These are phyloP conservation scores for Oleoguttula mirabilis DNA, from an alignment of 495 filamentous ascomycete genomes.

Conservation along the genomic window DNA sequence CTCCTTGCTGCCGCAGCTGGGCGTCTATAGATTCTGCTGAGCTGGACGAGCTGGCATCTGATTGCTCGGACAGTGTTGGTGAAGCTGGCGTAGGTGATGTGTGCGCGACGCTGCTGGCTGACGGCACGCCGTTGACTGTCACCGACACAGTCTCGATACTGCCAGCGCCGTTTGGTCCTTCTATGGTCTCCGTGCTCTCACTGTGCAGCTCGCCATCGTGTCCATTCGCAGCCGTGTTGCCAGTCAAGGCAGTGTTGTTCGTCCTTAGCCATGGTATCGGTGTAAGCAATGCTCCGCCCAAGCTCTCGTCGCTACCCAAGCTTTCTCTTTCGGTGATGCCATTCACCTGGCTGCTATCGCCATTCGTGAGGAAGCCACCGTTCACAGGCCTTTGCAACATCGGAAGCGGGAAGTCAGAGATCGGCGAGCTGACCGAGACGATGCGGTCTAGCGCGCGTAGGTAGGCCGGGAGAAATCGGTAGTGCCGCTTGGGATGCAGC, in stretches of 20 bases:
- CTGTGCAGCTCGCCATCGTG: slow-evolving; percentile 43
- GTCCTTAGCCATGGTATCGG: slow-evolving; percentile 77
- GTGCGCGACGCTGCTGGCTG: slow-evolving; percentile 4
- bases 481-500: slow-evolving; percentile 61
- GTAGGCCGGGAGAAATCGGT: slow-evolving; percentile 67
- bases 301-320: slow-evolving; percentile 70
- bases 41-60: slow-evolving; percentile 14
- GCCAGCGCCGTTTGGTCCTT: slow-evolving; percentile 58
- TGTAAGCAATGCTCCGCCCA: slow-evolving; percentile 84
- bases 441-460: slow-evolving; percentile 86
- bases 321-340: slow-evolving; percentile 21
- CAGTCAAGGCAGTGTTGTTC: too few species aligned
- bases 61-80: slow-evolving; percentile 21
- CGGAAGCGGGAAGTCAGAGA: slow-evolving; percentile 71
- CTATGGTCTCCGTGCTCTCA: slow-evolving; percentile 56
- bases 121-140: slow-evolving; percentile 45
- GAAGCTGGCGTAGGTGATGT: slow-evolving; percentile 15
- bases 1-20: slow-evolving; percentile 33
- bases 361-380: slow-evolving; percentile 30
- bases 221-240: slow-evolving; percentile 18
- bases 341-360: slow-evolving; percentile 25
- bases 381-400: slow-evolving; percentile 33
- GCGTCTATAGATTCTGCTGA: slow-evolving; percentile 17
- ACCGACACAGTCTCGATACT: slow-evolving; percentile 62
- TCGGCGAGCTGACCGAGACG: slow-evolving; percentile 75